A percentile compares a stretch with the other conserved stretches of the same genome.
phyloP scores from a whole-genome alignment of 2,329 filamentous ascomycete genomes.

The Colletotrichum cereale region DNA sequence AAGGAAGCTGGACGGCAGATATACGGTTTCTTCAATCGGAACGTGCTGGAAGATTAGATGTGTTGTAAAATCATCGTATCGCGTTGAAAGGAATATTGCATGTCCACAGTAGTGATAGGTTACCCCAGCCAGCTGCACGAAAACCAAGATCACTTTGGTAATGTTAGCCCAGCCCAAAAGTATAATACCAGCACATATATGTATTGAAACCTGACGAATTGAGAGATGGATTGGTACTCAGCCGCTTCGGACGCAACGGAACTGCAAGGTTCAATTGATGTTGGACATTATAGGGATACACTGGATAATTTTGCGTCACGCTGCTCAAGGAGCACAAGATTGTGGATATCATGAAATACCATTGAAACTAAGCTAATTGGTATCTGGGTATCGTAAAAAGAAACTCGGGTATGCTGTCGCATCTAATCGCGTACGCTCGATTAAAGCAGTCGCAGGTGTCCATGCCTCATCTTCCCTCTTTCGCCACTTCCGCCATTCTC shows the following conservation, averaged over 20 bases:
- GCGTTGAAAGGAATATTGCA: too few species aligned
- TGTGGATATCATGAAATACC: conserved; percentile 26
- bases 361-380: conserved; percentile 31
- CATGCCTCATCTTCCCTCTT: neutral
- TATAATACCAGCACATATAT: too few species aligned
- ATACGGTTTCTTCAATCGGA: conserved; percentile 81
- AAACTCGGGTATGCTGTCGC: conserved; percentile 19
- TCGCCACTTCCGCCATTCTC: neutral
- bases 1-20: conserved; percentile 82
- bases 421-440: conserved; percentile 10
- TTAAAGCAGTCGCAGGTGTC: neutral
- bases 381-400: conserved; percentile 37
- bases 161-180: neutral
- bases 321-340: neutral
- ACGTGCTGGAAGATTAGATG: conserved; percentile 66
- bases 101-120: too few species aligned
- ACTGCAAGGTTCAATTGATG: neutral
- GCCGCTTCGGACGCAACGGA: neutral
- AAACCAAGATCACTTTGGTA: neutral
- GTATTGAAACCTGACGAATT: neutral
- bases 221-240: accelerated
- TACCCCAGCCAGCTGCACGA: neutral
- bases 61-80: neutral
- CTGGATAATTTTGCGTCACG: neutral
- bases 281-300: accelerated